phyloP scores from a whole-genome alignment of 2,329 filamentous ascomycete species.

The Epichloe gansuensis region DNA sequence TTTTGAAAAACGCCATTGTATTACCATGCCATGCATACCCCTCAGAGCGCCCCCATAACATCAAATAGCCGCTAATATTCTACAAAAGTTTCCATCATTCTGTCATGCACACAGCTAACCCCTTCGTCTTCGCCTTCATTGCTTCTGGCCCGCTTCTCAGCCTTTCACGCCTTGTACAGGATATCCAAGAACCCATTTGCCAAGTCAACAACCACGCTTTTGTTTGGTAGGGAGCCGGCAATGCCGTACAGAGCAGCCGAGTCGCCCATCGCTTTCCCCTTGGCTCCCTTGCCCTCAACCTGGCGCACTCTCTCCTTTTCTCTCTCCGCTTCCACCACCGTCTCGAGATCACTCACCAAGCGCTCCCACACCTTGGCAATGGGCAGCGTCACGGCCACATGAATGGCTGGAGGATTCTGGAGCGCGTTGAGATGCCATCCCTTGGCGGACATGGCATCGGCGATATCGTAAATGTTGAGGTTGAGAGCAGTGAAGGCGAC shows the following conservation, averaged over 20 bases:
- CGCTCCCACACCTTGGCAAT: slow-evolving; percentile 70
- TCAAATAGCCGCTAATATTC: neutral
- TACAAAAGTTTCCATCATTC: neutral
- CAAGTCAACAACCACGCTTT: slow-evolving; percentile 83
- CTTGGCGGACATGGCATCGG: slow-evolving; percentile 69
- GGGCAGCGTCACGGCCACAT: slow-evolving; percentile 85
- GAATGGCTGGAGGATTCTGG: slow-evolving; percentile 82
- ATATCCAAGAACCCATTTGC: slow-evolving; percentile 87
- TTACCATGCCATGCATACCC: neutral
- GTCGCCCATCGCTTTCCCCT: slow-evolving; percentile 61
- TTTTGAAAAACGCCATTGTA: neutral
- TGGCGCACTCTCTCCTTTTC: slow-evolving; percentile 66
- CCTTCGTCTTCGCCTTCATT: neutral
- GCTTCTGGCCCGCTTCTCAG: neutral
- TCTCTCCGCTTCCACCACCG: slow-evolving; percentile 56
- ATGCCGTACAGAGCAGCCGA: slow-evolving; percentile 87
- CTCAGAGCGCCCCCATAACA: neutral
- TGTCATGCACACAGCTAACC: neutral
- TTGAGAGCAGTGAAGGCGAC: slow-evolving; percentile 74
- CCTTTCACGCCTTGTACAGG: slow-evolving; percentile 65
- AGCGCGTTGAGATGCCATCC: slow-evolving; percentile 96
- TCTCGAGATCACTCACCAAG: slow-evolving; percentile 60
- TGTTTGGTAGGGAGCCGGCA: slow-evolving; percentile 87
- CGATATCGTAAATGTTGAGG: slow-evolving; percentile 90
- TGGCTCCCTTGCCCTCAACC: slow-evolving; percentile 52